Conservation (phyloP, 495 filamentous ascomycete genomes). For the Hypoxylon lienhwacheense region DNA sequence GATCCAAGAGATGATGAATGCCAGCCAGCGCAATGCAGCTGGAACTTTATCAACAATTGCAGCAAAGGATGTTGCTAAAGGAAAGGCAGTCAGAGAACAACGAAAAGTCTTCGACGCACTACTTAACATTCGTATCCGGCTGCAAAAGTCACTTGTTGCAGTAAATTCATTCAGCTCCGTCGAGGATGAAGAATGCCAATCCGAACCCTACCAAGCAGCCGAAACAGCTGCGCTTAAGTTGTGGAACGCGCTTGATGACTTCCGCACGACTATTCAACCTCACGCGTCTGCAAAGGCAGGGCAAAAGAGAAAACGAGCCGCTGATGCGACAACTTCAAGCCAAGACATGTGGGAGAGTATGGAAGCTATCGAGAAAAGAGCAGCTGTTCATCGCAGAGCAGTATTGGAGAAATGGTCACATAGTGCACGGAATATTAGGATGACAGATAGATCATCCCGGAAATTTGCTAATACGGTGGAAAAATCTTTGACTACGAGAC, state of each 20-base stretch:
- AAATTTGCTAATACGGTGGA: constrained; percentile 35
- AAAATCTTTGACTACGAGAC: constrained; percentile 68
- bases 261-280: constrained; percentile 60
- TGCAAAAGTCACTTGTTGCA: constrained; percentile 85
- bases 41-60: constrained; percentile 40
- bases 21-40: constrained; percentile 51
- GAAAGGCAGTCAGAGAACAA: constrained; percentile 79
- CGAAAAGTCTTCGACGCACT: constrained; percentile 82
- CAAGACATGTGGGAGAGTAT: constrained; percentile 74
- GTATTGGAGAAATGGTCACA: constrained; percentile 70
- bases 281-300: constrained; percentile 42
- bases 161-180: constrained; percentile 70
- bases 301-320: constrained; percentile 60
- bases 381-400: constrained; percentile 53
- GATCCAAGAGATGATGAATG: constrained; percentile 37
- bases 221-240: constrained; percentile 86
- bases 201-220: constrained; percentile 67
- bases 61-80: constrained; percentile 72
- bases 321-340: constrained; percentile 55
- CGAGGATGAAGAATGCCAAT: constrained; percentile 42
- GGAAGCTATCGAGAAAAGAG: constrained; percentile 60
- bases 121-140: constrained; percentile 81
- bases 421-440: constrained; percentile 50
- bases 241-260: constrained; percentile 78
- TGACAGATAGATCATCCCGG: constrained; percentile 37